Base-by-base conservation (phyloP, 2,329 filamentous ascomycete species). In the Albifimbria verrucaria region DNA sequence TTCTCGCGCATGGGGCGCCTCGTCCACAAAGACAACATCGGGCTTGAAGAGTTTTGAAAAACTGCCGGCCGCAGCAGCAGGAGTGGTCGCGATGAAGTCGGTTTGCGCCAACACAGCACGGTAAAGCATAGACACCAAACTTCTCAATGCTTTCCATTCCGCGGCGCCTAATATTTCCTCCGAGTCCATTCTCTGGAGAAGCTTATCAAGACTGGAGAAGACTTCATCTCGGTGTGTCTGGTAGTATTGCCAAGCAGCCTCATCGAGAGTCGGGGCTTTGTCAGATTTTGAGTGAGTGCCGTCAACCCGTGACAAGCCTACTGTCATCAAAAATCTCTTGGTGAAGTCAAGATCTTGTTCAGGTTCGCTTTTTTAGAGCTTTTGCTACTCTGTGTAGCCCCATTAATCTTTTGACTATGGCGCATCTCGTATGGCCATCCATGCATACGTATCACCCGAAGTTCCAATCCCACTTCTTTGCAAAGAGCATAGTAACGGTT, bases 1-100 rank as follows among this genome's bases (percentile, higher is more conserved):
- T 56, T 79, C 76, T 17, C 76, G 62, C 0, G 74, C 73, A 44
- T 79, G 76, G 0, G 75, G 72, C 0, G 74, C 72, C 66, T 95
- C 90, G 43, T 92, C 91, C 57, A 95, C 89, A 64, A 96, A 92
- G 1, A 94, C 83, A 57, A 96, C 86, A 60, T 94, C 89, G 0
- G 91, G 90, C 57, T 88, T 87, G 26, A 92, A 90, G 7, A 91
- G 62, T 2, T 63, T 66, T 0, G 66, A 58, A 28, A 78, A 74
- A 0, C 62, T 58, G 0, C 68, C 68, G 4, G 65, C 69, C 0
- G 73, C 70, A 3, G 75, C 73, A 1, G 77, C 75, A 0, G 76
- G 76, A 1, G 76, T 78, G 0, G 76, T 76, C 0, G 75, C 74
- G 2, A 79, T 65, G 49, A 78, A 77, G 46, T 78, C 75, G 0